Evolutionary conservation across 352 stramenopile species (phyloP), one percentile per base, ranked within the genome.

Genomic region (Discostella stelligera): DNA sequence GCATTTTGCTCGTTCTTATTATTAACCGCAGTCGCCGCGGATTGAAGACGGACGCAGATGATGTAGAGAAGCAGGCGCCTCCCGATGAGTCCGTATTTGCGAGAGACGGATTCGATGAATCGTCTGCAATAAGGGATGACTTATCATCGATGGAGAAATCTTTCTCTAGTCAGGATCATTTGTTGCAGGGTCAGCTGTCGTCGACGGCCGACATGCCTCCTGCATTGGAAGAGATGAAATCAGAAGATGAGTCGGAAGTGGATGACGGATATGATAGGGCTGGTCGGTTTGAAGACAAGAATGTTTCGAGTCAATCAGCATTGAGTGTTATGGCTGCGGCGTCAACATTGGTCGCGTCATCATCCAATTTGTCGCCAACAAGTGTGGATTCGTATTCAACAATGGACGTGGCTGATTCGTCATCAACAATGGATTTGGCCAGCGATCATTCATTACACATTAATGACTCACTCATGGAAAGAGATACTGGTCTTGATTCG

Each of bases 281-380:
- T 48, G 68, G 49, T 61, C 61, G 55, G 46, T 32, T 46, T 10
- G 20, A 54, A n/a, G 55, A 61, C n/a, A 50, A n/a, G 48, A 30
- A 30, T 30, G 39, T 27, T 59, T 46, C 32, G 20, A 13, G 7
- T 21, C 9, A 25, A 18, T 80, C 73, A n/a, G 50, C 55, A 2
- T 62, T 82, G 53, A 67, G 60, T 16, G 68, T 67, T 23, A 66
- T 77, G 37, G 74, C 58, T 20, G 66, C 64, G 39, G 64, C 64
- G 66, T 82, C 74, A 6, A 82, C 66, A 20, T 66, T 82, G 25
- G 74, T 82, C 2, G 60, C 55, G 27, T 74, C 64, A 8, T 46
- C 44, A 52, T 61, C 66, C 16, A 52, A 64, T 7, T 58, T 60
- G 3, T 50, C 56, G 18, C 18, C 62, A 1, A 20, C 52, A 7